Conservation (phyloP, 192 early-diverging fungal genomes). For the Backusella tarrabulga region DNA sequence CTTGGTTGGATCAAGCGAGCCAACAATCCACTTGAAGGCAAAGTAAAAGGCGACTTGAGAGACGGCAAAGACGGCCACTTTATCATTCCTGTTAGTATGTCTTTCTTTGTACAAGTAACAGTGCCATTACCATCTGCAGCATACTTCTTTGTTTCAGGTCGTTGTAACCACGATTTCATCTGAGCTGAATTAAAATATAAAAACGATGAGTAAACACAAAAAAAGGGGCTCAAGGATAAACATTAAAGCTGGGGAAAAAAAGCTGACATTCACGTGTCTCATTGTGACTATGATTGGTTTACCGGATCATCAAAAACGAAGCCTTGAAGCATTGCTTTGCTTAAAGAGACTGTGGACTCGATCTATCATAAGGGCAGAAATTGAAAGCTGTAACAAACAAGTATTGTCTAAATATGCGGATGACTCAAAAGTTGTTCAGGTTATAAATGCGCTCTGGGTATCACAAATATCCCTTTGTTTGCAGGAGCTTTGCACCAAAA, state of each 20-base stretch:
- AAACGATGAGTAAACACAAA: neutral
- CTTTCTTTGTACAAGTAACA: neutral
- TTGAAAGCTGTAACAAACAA: neutral
- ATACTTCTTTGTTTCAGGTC: constrained; percentile 39
- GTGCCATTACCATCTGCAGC: constrained; percentile 34
- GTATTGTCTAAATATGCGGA: neutral
- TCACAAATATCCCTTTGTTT: neutral
- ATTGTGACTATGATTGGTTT: neutral
- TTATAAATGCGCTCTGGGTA: neutral
- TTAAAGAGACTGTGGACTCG: neutral
- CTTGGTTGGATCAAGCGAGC: constrained; percentile 66
- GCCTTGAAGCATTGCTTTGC: neutral
- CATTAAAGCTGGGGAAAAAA: neutral
- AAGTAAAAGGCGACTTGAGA: constrained; percentile 88
- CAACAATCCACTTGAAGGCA: constrained; percentile 82
- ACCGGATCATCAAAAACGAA: neutral
- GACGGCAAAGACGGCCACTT: constrained; percentile 77
- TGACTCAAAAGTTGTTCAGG: too few relatives aligned
- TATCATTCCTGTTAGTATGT: neutral
- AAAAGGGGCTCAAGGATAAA: neutral
- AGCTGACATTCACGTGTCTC: neutral
- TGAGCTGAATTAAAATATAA: neutral
- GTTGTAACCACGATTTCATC: constrained; percentile 32
- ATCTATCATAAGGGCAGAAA: neutral
- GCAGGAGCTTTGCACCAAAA: neutral